Percentiles rank a stretch among this genome's conserved stretches.
Evolutionary conservation across 495 filamentous ascomycete species (phyloP).

Genomic region (Talaromyces ruber): DNA sequence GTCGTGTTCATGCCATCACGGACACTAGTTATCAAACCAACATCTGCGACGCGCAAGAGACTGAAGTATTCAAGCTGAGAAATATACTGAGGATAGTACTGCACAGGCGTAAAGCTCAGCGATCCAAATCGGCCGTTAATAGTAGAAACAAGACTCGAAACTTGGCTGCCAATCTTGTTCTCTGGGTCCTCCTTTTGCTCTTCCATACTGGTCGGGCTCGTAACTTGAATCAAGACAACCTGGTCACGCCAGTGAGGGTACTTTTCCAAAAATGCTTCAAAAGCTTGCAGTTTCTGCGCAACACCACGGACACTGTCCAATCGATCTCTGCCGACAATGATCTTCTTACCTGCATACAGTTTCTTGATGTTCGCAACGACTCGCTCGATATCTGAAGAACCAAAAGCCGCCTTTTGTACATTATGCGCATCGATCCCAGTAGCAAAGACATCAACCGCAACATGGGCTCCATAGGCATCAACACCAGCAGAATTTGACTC

Average conservation of each 20-base stretch:
- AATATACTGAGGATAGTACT: constrained; percentile 89
- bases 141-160: constrained; percentile 77
- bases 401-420: constrained; percentile 64
- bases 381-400: constrained; percentile 53
- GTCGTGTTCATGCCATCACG: constrained; percentile 97
- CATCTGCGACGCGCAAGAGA: constrained; percentile 74
- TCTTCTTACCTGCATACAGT: constrained; percentile 72
- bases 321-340: constrained; percentile 91
- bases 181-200: constrained; percentile 58
- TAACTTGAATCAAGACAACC: constrained; percentile 93
- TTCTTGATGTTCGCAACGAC: constrained; percentile 57
- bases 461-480: constrained; percentile 79
- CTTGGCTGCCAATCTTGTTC: constrained; percentile 70
- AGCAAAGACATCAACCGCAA: constrained; percentile 82
- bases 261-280: constrained; percentile 78
- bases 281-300: constrained; percentile 85
- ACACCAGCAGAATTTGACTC: constrained; percentile 73
- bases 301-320: constrained; percentile 85
- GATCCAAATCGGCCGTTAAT: constrained; percentile 88
- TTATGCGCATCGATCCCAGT: constrained; percentile 78
- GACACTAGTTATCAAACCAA: constrained; percentile 85
- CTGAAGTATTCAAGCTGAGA: constrained; percentile 84
- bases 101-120: constrained; percentile 75
- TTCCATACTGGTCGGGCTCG: constrained; percentile 71
- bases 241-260: constrained; percentile 84